phyloP scores from a whole-genome alignment of 305 asterid species.

The Coffea humblotiana region DNA sequence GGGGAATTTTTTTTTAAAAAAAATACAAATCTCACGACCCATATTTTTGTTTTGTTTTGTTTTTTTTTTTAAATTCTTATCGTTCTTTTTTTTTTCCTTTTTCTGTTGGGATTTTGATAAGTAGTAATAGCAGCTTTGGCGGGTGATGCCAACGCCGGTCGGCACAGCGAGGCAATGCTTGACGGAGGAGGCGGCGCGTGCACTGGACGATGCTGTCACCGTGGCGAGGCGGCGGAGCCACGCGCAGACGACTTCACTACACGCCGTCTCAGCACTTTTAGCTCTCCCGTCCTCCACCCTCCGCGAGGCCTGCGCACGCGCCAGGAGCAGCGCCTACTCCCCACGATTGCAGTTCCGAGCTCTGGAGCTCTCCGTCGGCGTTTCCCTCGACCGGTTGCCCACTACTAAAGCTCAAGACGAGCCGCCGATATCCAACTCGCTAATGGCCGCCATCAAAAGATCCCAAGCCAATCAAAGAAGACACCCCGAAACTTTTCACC shows the following conservation, averaged over 20 bases:
- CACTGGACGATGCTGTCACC: slow-evolving; percentile 70
- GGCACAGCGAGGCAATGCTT: slow-evolving; percentile 81
- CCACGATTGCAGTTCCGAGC: slow-evolving; percentile 84
- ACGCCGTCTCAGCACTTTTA: slow-evolving; percentile 72
- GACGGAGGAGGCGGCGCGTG: slow-evolving; percentile 69
- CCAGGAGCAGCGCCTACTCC: slow-evolving; percentile 65
- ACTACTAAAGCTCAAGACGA: slow-evolving; percentile 50
- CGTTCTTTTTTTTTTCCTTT: neutral
- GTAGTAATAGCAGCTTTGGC: slow-evolving; percentile 16
- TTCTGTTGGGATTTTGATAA: neutral
- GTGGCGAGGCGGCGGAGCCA: slow-evolving; percentile 82
- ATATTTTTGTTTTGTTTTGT: neutral
- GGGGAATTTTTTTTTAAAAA: neutral
- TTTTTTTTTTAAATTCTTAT: too few species aligned
- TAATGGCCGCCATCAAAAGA: slow-evolving; percentile 94
- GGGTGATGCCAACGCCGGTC: slow-evolving; percentile 97
- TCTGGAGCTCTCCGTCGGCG: slow-evolving; percentile 70
- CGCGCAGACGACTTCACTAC: slow-evolving; percentile 84
- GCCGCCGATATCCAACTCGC: slow-evolving; percentile 82
- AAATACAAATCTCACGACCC: slow-evolving; percentile 14
- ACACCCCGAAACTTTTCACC: slow-evolving; percentile 79
- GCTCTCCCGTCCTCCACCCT: slow-evolving; percentile 61
- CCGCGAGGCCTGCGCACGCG: slow-evolving; percentile 78
- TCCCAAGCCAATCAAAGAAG: slow-evolving; percentile 91
- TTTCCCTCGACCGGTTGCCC: slow-evolving; percentile 75